Evolutionary conservation across 139 green algal species (phyloP), one percentile per base, ranked within the genome.

Genomic region (Chlamydomonas urium): DNA sequence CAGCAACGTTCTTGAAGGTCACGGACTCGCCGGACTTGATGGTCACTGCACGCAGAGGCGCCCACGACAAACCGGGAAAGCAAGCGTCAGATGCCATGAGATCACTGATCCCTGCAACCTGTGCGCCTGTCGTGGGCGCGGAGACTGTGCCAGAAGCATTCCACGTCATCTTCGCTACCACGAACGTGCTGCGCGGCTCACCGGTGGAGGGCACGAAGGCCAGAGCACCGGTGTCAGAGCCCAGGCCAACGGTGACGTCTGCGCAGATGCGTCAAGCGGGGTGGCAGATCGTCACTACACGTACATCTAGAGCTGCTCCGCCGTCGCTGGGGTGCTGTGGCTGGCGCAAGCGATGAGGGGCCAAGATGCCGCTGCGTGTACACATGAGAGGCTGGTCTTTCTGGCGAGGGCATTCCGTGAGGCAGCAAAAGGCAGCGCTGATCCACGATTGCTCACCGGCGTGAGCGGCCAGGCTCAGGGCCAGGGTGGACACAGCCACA

Each of bases 1-100:
- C 87, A 56, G 87, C 90, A 83, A 93, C 93, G 89, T 95, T 95
- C 5, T 80, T 70, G 59, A 84, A 97, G 74, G 78, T 90, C 48
- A 97, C 73, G 57, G 72, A 80, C 78, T 97, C 93, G 78, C 93
- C 92, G 26, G 86, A 66, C 78, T 86, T 83, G 61, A 91, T 78
- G 83, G 87, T 91, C 28, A 93, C 45, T 70, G 42, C 14, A 33
- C 21, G 60, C 23, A 32, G 23, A 62, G 24, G 29, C 29, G 6
- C 38, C 29, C 5, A 17, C 21, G 53, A 29, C 5, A 32, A 62
- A 17, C 5, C 23, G 53, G 24, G 10, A 62, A 17, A 35, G 5
- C 23, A 62, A 17, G 42, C 42, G 17, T 53, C 42, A 17, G 14
- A 53, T 17, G 42, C n/a, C n/a, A n/a, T n/a, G n/a, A n/a, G n/a